Conservation (phyloP, 192 early-diverging fungal genomes). For the Mortierella claussenii region DNA sequence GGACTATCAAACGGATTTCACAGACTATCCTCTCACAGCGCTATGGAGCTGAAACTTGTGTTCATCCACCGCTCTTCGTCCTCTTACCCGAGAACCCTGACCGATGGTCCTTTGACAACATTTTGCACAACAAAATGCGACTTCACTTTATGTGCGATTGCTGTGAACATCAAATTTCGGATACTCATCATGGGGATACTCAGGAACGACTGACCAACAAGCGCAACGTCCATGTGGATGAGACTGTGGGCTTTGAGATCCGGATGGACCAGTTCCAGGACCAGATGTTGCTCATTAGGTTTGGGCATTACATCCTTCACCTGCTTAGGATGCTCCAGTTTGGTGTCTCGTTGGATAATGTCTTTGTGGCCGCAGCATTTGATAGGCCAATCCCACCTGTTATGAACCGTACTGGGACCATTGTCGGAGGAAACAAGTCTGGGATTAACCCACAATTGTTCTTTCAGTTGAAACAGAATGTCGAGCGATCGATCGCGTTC, state of each 20-base stretch:
- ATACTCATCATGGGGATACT: not conserved
- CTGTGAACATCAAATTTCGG: conserved; percentile 30
- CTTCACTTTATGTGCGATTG: conserved; percentile 41
- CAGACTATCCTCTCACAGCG: conserved; percentile 25
- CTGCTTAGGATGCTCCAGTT: conserved; percentile 43
- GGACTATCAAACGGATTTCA: conserved; percentile 18
- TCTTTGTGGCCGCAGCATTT: conserved; percentile 37
- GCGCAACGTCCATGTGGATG: conserved; percentile 28
- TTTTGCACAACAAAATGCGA: conserved; percentile 49
- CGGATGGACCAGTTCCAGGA: conserved; percentile 36
- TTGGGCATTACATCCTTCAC: conserved; percentile 40
- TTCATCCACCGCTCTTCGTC: conserved; percentile 37
- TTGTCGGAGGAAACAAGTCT: not conserved
- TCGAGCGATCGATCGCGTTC: conserved; percentile 40
- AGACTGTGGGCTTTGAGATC: conserved; percentile 29
- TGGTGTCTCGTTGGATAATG: conserved; percentile 26
- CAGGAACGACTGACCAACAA: not conserved
- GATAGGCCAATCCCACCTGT: conserved; percentile 23
- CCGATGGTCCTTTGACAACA: conserved; percentile 29
- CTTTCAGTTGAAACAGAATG: conserved; percentile 26
- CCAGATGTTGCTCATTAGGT: conserved; percentile 29
- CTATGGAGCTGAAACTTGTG: conserved; percentile 28
- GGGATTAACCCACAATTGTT: conserved; percentile 21
- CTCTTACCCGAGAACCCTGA: conserved; percentile 34
- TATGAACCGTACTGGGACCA: conserved; percentile 7